Base-by-base conservation (phyloP, 371 early-diverging fungal species). In the Mucor piriformis region DNA sequence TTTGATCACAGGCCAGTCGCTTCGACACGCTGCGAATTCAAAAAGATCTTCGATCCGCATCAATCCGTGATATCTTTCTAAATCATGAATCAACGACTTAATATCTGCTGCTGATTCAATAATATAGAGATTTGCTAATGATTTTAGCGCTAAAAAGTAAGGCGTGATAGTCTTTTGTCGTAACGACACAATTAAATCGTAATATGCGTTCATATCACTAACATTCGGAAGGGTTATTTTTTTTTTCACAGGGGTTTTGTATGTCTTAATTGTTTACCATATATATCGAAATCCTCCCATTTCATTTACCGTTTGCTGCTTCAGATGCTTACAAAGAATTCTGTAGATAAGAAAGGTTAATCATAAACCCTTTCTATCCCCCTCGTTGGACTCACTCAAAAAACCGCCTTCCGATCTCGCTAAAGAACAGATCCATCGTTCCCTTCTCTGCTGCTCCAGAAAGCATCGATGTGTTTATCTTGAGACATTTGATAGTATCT, bases 201-300 rank as follows among this genome's bases (percentile, higher is more conserved):
- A 81, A 70, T 93, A 96, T 32, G 85, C 81, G 71, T 96, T 96
- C 69, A 97, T 77, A 55, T 97, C 95, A 55, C 95, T 92, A n/a
- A n/a, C n/a, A n/a, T n/a, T n/a, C n/a, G n/a, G n/a, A n/a, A n/a
- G n/a, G n/a, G n/a, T n/a, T n/a, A n/a, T n/a, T n/a, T n/a, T n/a
- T n/a, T n/a, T n/a, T n/a, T n/a, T n/a, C n/a, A n/a, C n/a, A n/a
- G n/a, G n/a, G n/a, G 32, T 50, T 20, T 15, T 33, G 11, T 50
- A 3, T 6, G 7, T 27, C 27, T 59, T 46, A 5, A 3, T 34
- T 21, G 6, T 48, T 61, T 67, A 87, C 89, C 84, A 79, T 33
- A 92, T 90, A n/a, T 91, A 81, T 64, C 87, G 87, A 57, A 89
- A 85, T 2, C 91, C 91, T 11, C 96, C 96, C 18, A 83, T 74